These are phyloP conservation scores for Taphrina confusa DNA, from an alignment of 1,139 yeast genomes.

Conservation along the genomic window DNA sequence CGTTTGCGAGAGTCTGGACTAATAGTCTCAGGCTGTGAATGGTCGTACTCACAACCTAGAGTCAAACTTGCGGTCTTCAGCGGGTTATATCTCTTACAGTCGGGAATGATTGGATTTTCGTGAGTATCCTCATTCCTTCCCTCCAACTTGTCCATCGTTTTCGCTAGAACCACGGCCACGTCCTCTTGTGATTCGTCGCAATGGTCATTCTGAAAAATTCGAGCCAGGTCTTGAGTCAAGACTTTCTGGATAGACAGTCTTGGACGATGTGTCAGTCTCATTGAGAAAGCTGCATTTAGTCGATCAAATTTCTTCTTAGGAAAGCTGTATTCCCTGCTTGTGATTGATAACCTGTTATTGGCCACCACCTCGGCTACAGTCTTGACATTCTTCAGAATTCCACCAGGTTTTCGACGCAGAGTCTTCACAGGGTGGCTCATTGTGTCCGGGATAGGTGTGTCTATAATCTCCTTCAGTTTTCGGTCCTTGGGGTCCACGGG, in stretches of 20 bases:
- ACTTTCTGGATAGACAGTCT: background rate
- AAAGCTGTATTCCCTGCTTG: background rate
- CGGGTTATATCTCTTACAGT: too few species aligned
- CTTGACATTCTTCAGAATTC: conserved; percentile 1
- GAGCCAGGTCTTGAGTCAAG: background rate
- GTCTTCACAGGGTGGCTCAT: too few species aligned
- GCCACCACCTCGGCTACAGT: conserved; percentile 1
- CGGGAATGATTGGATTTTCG: background rate
- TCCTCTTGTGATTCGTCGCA: conserved; percentile 9
- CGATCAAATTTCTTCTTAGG: background rate
- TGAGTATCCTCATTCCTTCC: background rate
- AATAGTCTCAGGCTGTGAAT: too few species aligned
- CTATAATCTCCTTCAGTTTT: too few species aligned
- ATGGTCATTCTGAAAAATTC: background rate
- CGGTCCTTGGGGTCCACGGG: too few species aligned
- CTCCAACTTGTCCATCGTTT: conserved; percentile 14
- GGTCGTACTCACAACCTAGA: too few species aligned
- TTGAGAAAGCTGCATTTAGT: background rate
- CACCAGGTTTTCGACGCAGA: conserved; percentile 21
- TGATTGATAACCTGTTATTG: background rate
- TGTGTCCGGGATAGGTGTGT: too few species aligned
- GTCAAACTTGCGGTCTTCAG: too few species aligned
- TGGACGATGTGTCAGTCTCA: background rate
- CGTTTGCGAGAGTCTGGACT: background rate
- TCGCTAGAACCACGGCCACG: background rate